Evolutionary conservation across 2,329 filamentous ascomycete species (phyloP).

Genomic region (Aspergillus novoparasiticus): DNA sequence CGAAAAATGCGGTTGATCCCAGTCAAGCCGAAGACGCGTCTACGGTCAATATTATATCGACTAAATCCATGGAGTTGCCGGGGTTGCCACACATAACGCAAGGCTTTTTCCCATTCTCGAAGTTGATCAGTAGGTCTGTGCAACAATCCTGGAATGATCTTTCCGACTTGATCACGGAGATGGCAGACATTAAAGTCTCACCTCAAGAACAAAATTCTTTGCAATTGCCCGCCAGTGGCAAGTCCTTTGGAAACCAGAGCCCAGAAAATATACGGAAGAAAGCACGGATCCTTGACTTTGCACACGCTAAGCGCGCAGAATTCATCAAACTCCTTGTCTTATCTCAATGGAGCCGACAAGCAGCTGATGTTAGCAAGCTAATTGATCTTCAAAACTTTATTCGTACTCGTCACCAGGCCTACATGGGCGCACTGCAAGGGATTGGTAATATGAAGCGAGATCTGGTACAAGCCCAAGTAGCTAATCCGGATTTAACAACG

Average conservation of each 20-base stretch:
- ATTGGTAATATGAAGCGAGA: constrained; percentile 74
- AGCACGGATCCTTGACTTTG: constrained; percentile 71
- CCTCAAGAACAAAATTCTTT: constrained; percentile 39
- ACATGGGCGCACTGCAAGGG: constrained; percentile 61
- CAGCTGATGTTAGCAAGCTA: constrained; percentile 77
- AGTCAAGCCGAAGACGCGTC: constrained; percentile 15
- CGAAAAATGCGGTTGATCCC: constrained; percentile 14
- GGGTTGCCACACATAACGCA: constrained; percentile 69
- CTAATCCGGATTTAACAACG: constrained; percentile 87
- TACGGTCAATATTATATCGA: constrained; percentile 4
- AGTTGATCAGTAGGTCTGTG: constrained; percentile 74
- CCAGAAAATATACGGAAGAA: constrained; percentile 75
- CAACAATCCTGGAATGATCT: constrained; percentile 83
- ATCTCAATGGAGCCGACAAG: constrained; percentile 83
- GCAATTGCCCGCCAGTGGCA: constrained; percentile 28
- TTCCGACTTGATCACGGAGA: constrained; percentile 66
- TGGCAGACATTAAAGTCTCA: constrained; percentile 69
- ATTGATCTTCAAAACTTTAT: constrained; percentile 85
- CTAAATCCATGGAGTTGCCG: constrained; percentile 40
- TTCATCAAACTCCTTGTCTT: constrained; percentile 94
- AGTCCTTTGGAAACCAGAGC: constrained; percentile 38
- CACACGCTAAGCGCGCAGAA: constrained; percentile 76
- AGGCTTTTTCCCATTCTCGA: constrained; percentile 74
- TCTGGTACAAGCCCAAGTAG: constrained; percentile 72
- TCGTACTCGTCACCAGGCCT: constrained; percentile 62